phyloP scores from a whole-genome alignment of 176 grass and related monocot genomes.

The Stipa capillata region DNA sequence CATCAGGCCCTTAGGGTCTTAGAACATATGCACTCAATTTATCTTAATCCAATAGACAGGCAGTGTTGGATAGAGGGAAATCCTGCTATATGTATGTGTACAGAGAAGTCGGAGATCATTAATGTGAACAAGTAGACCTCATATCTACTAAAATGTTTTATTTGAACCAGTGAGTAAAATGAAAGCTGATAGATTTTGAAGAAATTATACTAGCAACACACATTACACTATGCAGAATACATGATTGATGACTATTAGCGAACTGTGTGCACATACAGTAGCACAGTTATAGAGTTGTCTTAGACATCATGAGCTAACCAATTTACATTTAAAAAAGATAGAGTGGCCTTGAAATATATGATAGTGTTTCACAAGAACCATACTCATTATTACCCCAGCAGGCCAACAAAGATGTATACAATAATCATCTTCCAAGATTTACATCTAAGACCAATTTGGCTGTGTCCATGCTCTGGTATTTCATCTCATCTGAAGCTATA shows the following conservation, averaged over 20 bases:
- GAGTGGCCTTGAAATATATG: background rate
- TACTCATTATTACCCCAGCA: background rate
- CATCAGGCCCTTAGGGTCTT: background rate
- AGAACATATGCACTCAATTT: background rate
- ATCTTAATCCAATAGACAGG: background rate
- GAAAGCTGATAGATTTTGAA: background rate
- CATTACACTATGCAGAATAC: too few relatives aligned
- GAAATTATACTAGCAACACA: background rate
- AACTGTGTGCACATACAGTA: background rate
- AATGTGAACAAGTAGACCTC: background rate
- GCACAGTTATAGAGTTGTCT: background rate
- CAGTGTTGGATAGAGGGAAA: background rate
- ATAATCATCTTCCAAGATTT: background rate
- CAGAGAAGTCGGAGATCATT: background rate
- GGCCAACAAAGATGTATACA: background rate
- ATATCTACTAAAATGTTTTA: background rate
- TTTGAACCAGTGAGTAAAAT: background rate
- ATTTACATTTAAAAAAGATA: background rate
- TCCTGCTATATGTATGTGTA: background rate
- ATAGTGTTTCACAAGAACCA: background rate
- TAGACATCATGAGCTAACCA: background rate
- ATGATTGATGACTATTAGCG: background rate
- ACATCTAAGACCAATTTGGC: background rate
- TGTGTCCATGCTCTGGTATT: background rate
- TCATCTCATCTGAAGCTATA: background rate